Percentiles rank a stretch among this genome's conserved stretches.
These are phyloP conservation scores for Pycnococcus provasolii DNA, from an alignment of 139 green algal genomes.

Conservation along the genomic window DNA sequence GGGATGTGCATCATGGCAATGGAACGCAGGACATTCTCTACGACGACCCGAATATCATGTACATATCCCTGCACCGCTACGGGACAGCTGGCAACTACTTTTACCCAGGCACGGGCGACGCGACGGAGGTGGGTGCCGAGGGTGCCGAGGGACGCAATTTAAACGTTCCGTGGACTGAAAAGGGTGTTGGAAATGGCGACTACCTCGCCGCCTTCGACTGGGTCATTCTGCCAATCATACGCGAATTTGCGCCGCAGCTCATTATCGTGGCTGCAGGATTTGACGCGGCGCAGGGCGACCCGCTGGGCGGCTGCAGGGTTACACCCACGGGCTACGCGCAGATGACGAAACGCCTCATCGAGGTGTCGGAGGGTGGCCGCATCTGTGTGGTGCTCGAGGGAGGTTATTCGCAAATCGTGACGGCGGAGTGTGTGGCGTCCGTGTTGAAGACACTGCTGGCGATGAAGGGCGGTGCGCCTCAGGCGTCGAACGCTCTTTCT, in stretches of 20 bases:
- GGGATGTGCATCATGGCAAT: conserved; percentile 74
- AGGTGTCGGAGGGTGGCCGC: conserved; percentile 10
- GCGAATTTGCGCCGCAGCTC: conserved; percentile 41
- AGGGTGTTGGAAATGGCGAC: conserved; percentile 43
- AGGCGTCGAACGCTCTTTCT: no score
- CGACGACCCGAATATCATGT: conserved; percentile 52
- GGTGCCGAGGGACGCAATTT: conserved; percentile 41
- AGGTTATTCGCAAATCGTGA: conserved; percentile 20
- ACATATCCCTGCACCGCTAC: conserved; percentile 57
- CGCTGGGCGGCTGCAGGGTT: conserved; percentile 29
- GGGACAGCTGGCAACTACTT: conserved; percentile 27
- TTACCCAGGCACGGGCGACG: conserved; percentile 50
- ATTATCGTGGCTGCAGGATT: conserved; percentile 64
- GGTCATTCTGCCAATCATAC: conserved; percentile 28
- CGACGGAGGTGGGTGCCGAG: conserved; percentile 36
- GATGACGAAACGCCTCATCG: conserved; percentile 33
- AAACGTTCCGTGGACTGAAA: conserved; percentile 54
- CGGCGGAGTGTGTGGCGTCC: no score
- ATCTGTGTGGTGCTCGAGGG: conserved; percentile 37
- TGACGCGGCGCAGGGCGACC: conserved; percentile 49
- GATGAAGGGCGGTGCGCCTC: no score
- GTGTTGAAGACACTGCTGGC: no score
- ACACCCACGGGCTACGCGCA: conserved; percentile 31
- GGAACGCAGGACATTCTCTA: conserved; percentile 66
- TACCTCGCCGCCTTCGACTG: conserved; percentile 53